phyloP scores from a whole-genome alignment of 345 rosid genomes.

The Luvunga scandens region DNA sequence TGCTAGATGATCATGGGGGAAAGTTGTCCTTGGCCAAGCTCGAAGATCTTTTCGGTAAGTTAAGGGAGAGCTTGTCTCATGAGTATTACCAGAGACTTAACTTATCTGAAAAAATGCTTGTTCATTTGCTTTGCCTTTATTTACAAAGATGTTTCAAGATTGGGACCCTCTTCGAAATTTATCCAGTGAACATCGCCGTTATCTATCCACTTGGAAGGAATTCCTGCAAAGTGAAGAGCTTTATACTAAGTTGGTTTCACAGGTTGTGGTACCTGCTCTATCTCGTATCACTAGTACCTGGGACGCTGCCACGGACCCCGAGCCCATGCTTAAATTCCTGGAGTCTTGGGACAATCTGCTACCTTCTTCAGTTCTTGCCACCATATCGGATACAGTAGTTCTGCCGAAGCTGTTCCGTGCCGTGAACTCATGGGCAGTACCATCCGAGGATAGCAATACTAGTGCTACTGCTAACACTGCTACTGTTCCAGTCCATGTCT shows the following conservation, averaged over 20 bases:
- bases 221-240: conserved; percentile 73
- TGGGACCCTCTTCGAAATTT: conserved; percentile 88
- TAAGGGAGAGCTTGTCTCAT: too few species aligned
- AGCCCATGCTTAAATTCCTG: conserved; percentile 87
- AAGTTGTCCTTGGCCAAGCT: too few species aligned
- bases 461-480: too few species aligned
- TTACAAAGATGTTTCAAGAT: conserved; percentile 83
- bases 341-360: conserved; percentile 80
- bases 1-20: too few species aligned
- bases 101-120: too few species aligned
- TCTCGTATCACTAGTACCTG: conserved; percentile 72
- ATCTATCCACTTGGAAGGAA: conserved; percentile 60
- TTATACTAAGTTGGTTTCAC: conserved; percentile 68
- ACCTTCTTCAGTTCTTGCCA: conserved; percentile 62
- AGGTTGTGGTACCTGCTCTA: conserved; percentile 80
- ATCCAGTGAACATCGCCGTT: conserved; percentile 48
- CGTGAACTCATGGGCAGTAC: conserved; percentile 87
- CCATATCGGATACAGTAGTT: conserved; percentile 59
- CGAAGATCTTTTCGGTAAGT: too few species aligned
- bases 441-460: conserved; percentile 31
- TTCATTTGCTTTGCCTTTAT: conserved; percentile 57
- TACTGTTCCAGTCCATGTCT: conserved; percentile 68
- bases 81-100: too few species aligned
- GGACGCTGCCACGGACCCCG: conserved; percentile 82
- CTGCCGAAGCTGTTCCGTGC: conserved; percentile 75